Evolutionary conservation across 2,329 filamentous ascomycete genomes (phyloP).

Genomic region (Cytospora chrysosperma): DNA sequence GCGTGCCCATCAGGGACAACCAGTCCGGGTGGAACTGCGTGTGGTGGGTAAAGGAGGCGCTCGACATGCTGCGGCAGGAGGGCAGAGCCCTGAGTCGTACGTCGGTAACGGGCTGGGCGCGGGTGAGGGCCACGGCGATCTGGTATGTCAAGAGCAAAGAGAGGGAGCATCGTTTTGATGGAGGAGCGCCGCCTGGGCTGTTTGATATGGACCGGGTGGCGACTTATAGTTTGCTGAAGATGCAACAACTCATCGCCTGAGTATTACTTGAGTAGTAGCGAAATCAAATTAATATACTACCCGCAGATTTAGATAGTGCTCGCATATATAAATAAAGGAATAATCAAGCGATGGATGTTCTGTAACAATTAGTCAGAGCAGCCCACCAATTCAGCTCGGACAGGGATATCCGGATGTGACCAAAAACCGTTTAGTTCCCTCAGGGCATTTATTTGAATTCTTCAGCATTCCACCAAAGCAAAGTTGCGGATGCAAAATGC

Average conservation of each 20-base stretch:
- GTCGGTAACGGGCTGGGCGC: neutral
- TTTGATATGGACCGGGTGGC: slow-evolving; percentile 10
- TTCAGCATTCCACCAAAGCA: too few species aligned
- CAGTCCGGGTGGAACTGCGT: slow-evolving; percentile 12
- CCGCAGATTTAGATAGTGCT: too few species aligned
- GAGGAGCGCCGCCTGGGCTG: neutral
- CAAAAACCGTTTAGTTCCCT: too few species aligned
- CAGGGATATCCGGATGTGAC: too few species aligned
- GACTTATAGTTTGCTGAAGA: neutral
- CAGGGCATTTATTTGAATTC: too few species aligned
- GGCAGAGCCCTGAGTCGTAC: slow-evolving; percentile 1
- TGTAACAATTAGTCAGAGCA: too few species aligned
- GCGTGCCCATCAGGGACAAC: neutral
- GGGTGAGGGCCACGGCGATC: neutral
- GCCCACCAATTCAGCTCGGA: too few species aligned
- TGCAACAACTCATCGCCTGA: slow-evolving; percentile 1
- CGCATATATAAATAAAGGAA: too few species aligned
- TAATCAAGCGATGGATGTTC: too few species aligned
- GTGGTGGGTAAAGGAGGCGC: slow-evolving; percentile 3
- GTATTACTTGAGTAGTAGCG: neutral
- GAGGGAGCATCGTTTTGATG: slow-evolving; percentile 9
- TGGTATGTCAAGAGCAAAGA: neutral
- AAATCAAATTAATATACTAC: too few species aligned
- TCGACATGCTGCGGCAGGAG: neutral
- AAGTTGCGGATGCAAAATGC: too few species aligned